Evolutionary conservation across 805 yeast species (phyloP), one percentile per base, ranked within the genome.

Genomic region (Starmera caribaea): DNA sequence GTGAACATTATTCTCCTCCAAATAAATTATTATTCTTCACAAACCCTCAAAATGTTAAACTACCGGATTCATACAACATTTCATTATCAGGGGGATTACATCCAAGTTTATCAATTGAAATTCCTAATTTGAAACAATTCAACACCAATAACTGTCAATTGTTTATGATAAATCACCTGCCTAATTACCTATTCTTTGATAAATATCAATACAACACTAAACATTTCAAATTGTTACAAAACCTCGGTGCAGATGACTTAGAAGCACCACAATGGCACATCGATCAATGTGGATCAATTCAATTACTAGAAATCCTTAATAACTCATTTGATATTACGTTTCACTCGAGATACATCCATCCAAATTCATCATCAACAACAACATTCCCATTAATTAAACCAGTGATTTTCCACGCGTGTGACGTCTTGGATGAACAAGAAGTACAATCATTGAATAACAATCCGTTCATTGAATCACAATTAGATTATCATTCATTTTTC

Each of bases 221-320:
- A n/a, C 38, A 24, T 16, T 41, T 42, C 33, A 45, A 53, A n/a
- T 58, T 73, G 13, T 30, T 69, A 2, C 62, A 60, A 3, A 53
- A 68, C 1, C 71, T 71, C 69, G 81, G 81, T 3, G 75, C 72
- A 38, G 59, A 66, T n/a, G 79, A 77, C 48, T 55, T 76, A 17
- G 83, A 76, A 46, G 64, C 66, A 29, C 83, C 83, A 5, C 68
- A 59, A 29, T 77, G 76, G 66, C 57, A 58, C 26, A 61, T 62
- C 8, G 42, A 48, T 3, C 48, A 59, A 17, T 70, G 69, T 67
- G 80, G 80, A 2, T 66, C 76, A 4, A 61, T 65, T 34, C 65
- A 66, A 16, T 49, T 76, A 16, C 58, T 73, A 28, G 59, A 57
- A 35, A 42, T 69, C 12, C 46, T 47, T n/a, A 43, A 48, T 12